These are phyloP conservation scores for Ophiocordyceps unilateralis DNA, from an alignment of 2,329 filamentous ascomycete genomes.

Conservation along the genomic window DNA sequence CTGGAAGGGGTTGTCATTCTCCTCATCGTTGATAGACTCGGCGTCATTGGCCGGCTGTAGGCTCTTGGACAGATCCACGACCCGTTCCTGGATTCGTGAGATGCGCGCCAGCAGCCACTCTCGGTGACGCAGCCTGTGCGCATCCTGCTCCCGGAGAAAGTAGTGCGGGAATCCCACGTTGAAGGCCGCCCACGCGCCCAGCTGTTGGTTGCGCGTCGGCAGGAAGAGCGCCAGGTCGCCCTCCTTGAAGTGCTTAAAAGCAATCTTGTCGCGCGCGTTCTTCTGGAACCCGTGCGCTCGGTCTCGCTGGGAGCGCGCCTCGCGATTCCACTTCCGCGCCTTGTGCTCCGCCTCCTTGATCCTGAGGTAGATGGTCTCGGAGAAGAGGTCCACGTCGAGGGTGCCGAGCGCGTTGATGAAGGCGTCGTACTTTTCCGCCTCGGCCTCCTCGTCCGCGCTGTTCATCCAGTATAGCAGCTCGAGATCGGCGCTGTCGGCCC, in stretches of 20 bases:
- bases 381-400: conserved; percentile 72
- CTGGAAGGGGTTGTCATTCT: conserved; percentile 95
- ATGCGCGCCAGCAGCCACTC: conserved; percentile 98
- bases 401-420: conserved; percentile 58
- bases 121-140: conserved; percentile 63
- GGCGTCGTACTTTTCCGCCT: conserved; percentile 55
- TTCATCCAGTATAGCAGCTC: conserved; percentile 73
- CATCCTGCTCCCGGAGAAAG: conserved; percentile 85
- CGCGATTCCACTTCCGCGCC: conserved; percentile 83
- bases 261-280: conserved; percentile 90
- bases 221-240: conserved; percentile 88
- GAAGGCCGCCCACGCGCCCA: conserved; percentile 93
- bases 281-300: conserved; percentile 65
- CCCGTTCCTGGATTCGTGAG: conserved; percentile 73
- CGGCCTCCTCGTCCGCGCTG: conserved; percentile 43
- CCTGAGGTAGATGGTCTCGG: conserved; percentile 71
- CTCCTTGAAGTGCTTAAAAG: conserved; percentile 89
- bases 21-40: conserved; percentile 40
- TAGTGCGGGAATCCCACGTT: conserved; percentile 96
- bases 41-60: conserved; percentile 34
- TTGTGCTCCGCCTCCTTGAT: conserved; percentile 88
- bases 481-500: conserved; percentile 47
- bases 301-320: conserved; percentile 73
- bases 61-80: conserved; percentile 79
- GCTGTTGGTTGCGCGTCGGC: conserved; percentile 84